These are phyloP conservation scores for Coemansia sp. DNA, from an alignment of 192 early-diverging fungal species.

Conservation along the genomic window DNA sequence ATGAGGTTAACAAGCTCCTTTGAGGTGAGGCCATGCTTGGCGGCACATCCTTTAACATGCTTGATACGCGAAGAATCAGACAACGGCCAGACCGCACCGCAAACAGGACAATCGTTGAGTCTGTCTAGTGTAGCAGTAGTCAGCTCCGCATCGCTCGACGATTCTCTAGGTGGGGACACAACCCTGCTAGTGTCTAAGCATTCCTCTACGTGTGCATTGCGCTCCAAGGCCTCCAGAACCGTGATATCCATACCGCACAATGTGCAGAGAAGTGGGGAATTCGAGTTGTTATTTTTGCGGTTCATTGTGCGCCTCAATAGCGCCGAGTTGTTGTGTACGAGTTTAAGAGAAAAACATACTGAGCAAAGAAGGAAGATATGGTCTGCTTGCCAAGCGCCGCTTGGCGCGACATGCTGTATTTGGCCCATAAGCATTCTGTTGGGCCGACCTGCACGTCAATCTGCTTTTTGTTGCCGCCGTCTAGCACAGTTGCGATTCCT, in stretches of 20 bases:
- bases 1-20: conserved; percentile 19
- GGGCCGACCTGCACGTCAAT: neutral
- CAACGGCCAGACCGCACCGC: conserved; percentile 22
- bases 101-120: conserved; percentile 34
- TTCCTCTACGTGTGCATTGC: conserved; percentile 27
- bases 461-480: neutral
- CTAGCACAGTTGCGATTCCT: conserved; percentile 1
- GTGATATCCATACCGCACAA: conserved; percentile 31
- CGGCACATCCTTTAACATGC: conserved; percentile 28
- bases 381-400: neutral
- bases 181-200: conserved; percentile 18
- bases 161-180: neutral
- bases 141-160: too few species aligned
- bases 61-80: conserved; percentile 2
- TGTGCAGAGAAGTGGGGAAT: conserved; percentile 15
- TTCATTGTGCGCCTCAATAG: neutral
- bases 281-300: neutral
- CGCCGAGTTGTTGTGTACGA: neutral
- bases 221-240: conserved; percentile 11
- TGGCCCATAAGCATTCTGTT: conserved; percentile 8
- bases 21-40: conserved; percentile 16
- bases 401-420: neutral
- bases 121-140: conserved; percentile 12
- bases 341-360: neutral
- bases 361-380: neutral